Evolutionary conservation across 192 early-diverging fungal species (phyloP), one percentile per base, ranked within the genome.

Genomic region (Gaertneriomyces sp.): DNA sequence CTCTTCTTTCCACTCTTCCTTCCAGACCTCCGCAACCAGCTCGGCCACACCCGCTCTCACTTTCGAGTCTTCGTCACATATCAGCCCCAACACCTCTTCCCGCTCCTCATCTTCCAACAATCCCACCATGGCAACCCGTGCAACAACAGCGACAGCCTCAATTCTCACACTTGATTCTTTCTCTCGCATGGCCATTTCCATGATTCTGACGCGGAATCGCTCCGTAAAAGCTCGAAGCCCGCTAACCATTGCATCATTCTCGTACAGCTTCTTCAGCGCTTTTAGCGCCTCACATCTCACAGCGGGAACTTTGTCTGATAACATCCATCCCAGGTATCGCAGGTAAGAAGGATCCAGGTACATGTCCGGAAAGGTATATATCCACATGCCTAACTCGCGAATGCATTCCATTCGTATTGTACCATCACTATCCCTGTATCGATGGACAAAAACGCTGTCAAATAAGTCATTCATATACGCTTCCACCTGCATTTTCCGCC

Each of bases 361-460:
- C 14, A 75, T 63, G 4, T 85, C 80, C 6, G 91, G 90, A 68
- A 84, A 85, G 17, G 72, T 73, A 6, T 50, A 64, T 63, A 94
- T 89, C 90, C 92, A 96, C 6, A 72, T 59, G 44, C 93, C 89
- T 11, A 99, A 78, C 45, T 90, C 90, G 44, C 76, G 75, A 2
- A 96, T 74, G 61, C 93, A 95, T 53, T 96, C 94, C 5, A 72
- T 72, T 14, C 96, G 88, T 58, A 99, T 93, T 4, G 82, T 61
- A 2, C 93, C 69, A 61, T 94, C 91, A 5, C 86, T 89, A 75
- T 99, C 96, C 33, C 93, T 87, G 63, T 89, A 90, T 38, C 96
- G 81, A 70, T 94, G 90, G 20, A 90, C 81, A 80, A 96, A 99
- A 11, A 99, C 82, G 42, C 88, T 90, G 41, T 89, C 85, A 79